phyloP scores from a whole-genome alignment of 2,329 filamentous ascomycete species.

The Paecilomyces fulvus region DNA sequence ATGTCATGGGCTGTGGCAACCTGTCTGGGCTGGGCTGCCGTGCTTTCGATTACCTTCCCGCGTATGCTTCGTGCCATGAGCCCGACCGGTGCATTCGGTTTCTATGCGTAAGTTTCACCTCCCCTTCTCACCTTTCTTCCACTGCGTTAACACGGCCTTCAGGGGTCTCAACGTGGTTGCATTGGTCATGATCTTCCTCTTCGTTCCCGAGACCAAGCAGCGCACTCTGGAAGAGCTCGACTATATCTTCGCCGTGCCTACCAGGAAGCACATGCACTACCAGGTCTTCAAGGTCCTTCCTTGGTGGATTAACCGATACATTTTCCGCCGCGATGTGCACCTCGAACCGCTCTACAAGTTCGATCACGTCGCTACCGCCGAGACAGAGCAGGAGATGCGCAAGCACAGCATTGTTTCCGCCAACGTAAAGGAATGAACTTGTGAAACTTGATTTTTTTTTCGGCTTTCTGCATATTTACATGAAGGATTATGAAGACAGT shows the following conservation, averaged over 20 bases:
- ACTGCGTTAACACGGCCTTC: conserved; percentile 2
- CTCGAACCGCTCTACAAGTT: conserved; percentile 47
- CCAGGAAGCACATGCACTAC: conserved; percentile 48
- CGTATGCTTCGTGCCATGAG: conserved; percentile 40
- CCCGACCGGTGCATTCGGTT: conserved; percentile 50
- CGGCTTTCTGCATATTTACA: not conserved
- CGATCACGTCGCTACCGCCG: conserved; percentile 12
- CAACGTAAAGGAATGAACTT: not conserved
- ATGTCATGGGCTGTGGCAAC: conserved; percentile 39
- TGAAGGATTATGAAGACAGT: no score
- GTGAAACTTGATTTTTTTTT: not conserved
- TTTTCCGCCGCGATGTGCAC: conserved; percentile 42
- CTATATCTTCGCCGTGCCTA: conserved; percentile 51
- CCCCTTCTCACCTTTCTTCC: conserved; percentile 4
- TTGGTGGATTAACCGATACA: conserved; percentile 52
- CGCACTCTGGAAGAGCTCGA: conserved; percentile 52
- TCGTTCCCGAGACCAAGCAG: conserved; percentile 50
- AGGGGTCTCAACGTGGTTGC: conserved; percentile 52
- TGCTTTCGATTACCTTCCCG: conserved; percentile 45
- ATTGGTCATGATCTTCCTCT: conserved; percentile 56
- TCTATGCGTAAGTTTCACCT: conserved; percentile 41
- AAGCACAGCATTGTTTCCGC: conserved; percentile 1
- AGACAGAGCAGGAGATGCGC: conserved; percentile 1
- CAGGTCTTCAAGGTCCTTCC: conserved; percentile 50
- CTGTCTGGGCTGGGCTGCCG: conserved; percentile 41